Conservation (phyloP, 139 green algal species). For the Zygnema circumcarinatum region DNA sequence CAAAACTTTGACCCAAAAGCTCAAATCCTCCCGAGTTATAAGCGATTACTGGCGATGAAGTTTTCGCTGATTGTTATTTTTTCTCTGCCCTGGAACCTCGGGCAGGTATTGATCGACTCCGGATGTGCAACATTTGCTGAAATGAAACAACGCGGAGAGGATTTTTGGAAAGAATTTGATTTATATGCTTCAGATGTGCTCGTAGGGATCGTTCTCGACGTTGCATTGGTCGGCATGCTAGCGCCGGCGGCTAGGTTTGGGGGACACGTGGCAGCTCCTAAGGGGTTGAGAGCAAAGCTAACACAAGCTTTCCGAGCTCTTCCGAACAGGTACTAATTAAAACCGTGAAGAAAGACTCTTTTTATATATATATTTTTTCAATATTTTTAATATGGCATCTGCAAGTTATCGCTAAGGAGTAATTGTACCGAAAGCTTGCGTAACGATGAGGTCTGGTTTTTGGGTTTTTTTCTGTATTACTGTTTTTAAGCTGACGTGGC, state of each 20-base stretch:
- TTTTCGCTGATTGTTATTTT: no score
- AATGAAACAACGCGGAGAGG: constrained; percentile 90
- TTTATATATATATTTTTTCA: no score
- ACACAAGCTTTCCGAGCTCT: not conserved
- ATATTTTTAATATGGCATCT: not conserved
- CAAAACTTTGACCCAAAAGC: not conserved
- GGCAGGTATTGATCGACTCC: constrained; percentile 90
- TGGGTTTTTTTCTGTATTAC: no score
- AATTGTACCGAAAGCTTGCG: no score
- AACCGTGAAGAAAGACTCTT: no score
- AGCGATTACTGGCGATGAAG: not conserved
- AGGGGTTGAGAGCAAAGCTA: not conserved
- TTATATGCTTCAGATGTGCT: constrained; percentile 94
- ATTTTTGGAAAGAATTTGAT: constrained; percentile 96
- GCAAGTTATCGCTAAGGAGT: no score
- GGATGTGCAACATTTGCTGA: constrained; percentile 93
- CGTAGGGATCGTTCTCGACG: constrained; percentile 89
- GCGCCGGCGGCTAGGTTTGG: constrained; percentile 76
- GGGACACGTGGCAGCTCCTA: constrained; percentile 12
- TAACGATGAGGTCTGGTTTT: no score
- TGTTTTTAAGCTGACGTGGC: no score
- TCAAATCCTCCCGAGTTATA: not conserved
- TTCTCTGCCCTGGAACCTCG: not conserved
- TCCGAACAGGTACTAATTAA: constrained; percentile 1
- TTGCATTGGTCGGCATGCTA: constrained; percentile 88